A percentile compares a stretch with the other conserved stretches of the same genome.
Conservation (phyloP, 331 rosid species). For the Telfairia occidentalis region DNA sequence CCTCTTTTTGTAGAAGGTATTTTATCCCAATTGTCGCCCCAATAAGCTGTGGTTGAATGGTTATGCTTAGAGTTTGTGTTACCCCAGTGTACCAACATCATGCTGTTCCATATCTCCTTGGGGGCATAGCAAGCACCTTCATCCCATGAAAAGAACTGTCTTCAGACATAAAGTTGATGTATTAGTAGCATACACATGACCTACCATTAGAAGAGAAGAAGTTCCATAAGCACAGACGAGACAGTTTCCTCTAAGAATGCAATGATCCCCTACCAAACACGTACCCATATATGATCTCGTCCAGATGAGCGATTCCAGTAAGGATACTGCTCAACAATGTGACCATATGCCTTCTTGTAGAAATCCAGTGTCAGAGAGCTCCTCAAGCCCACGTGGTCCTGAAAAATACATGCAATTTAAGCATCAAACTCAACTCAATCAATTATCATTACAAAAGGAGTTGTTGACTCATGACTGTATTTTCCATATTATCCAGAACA, state of each 20-base stretch:
- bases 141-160: conserved; percentile 98
- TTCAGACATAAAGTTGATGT: conserved; percentile 26
- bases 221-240: neutral
- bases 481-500: neutral
- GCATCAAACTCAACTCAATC: neutral
- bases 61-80: conserved; percentile 82
- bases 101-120: conserved; percentile 96
- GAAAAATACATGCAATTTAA: conserved; percentile 14
- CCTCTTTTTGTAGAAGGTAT: conserved; percentile 65
- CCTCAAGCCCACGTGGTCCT: conserved; percentile 86
- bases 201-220: neutral
- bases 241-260: neutral
- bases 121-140: conserved; percentile 99
- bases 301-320: conserved; percentile 89
- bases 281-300: conserved; percentile 94
- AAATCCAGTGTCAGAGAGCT: conserved; percentile 78
- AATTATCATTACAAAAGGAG: neutral
- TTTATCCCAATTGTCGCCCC: conserved; percentile 83
- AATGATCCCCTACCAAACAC: neutral
- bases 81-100: conserved; percentile 99
- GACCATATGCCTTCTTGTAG: conserved; percentile 56
- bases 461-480: neutral
- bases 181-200: conserved; percentile 25
- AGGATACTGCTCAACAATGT: conserved; percentile 59
- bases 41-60: conserved; percentile 89